Evolutionary conservation across 208 protist genomes (phyloP), one percentile per base, ranked within the genome.

Genomic region (Leishmania amazonensis): DNA sequence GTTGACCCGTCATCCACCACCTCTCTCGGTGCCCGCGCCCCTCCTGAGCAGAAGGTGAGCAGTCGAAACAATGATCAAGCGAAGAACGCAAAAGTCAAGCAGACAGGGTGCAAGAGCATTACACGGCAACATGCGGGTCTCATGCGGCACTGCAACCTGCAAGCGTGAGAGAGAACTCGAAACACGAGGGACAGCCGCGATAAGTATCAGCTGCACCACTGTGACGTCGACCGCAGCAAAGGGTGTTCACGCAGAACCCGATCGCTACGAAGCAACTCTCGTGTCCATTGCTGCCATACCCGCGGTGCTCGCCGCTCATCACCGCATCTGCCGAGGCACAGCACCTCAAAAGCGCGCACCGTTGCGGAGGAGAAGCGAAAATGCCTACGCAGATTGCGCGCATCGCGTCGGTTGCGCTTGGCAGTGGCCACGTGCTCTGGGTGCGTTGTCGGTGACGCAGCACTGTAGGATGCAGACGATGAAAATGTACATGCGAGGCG

Each of bases 281-380:
- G 83, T 75, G 81, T 73, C 83, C 83, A 86, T 24, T 72, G 54
- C 49, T 83, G 67, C 83, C 83, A 86, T 78, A 86, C 83, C 47
- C 72, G 57, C n/a, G 74, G 78, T 54, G n/a, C 3, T 6, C 83
- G 83, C 49, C 58, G 83, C 83, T 86, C 78, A n/a, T 71, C 75
- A 8, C 65, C 68, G 49, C 60, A 80, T 28, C 74, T 38, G 64
- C 75, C 73, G 38, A 75, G 49, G 15, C 51, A 62, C 64, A 86
- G 45, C 53, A 86, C 83, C 47, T 86, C 83, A 51, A 80, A 86
- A 2, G 83, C 57, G 11, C 78, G 78, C 75, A 83, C n/a, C 1
- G 65, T 35, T 1, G 73, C 28, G 9, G 78, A 19, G 24, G 83
- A 83, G 49, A 86, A 80, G 35, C 67, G 13, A 57, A 75, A 51